Conservation (phyloP, 495 filamentous ascomycete species). For the Acidiella bohemica region DNA sequence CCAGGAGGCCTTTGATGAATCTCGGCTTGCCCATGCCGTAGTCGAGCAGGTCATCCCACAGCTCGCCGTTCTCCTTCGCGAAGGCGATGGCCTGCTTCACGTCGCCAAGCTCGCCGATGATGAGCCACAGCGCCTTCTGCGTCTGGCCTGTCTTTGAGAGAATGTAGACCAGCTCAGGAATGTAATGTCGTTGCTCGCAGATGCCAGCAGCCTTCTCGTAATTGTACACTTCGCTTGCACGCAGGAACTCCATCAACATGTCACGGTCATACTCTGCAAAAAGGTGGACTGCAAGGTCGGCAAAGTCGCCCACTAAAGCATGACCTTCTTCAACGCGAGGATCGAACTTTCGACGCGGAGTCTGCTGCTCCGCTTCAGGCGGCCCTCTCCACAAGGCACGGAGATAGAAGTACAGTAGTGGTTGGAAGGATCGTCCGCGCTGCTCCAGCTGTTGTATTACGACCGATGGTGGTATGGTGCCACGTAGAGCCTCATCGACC, state of each 20-base stretch:
- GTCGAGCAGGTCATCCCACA: conserved; percentile 89
- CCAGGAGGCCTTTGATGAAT: conserved; percentile 83
- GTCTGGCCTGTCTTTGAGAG: conserved; percentile 89
- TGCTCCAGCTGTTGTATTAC: conserved; percentile 62
- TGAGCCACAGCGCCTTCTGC: conserved; percentile 76
- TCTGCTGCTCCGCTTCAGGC: conserved; percentile 2
- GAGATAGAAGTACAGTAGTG: conserved; percentile 84
- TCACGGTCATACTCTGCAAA: conserved; percentile 72
- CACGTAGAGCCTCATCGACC: conserved; percentile 79
- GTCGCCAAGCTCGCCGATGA: conserved; percentile 76
- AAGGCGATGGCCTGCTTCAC: conserved; percentile 87
- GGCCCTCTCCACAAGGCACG: conserved; percentile 65
- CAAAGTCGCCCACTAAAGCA: conserved; percentile 58
- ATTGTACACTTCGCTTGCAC: conserved; percentile 60
- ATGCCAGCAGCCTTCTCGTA: conserved; percentile 68
- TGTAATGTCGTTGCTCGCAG: conserved; percentile 66
- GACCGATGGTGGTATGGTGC: conserved; percentile 61
- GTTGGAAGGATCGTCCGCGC: conserved; percentile 29
- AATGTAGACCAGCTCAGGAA: conserved; percentile 82
- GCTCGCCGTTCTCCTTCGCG: conserved; percentile 77
- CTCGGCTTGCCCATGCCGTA: conserved; percentile 93
- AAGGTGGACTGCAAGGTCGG: conserved; percentile 68
- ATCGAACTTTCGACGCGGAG: conserved; percentile 6
- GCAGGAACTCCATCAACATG: conserved; percentile 76
- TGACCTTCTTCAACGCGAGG: conserved; percentile 45